Conservation (phyloP, 2,329 filamentous ascomycete species). For the Apiospora koreana region DNA sequence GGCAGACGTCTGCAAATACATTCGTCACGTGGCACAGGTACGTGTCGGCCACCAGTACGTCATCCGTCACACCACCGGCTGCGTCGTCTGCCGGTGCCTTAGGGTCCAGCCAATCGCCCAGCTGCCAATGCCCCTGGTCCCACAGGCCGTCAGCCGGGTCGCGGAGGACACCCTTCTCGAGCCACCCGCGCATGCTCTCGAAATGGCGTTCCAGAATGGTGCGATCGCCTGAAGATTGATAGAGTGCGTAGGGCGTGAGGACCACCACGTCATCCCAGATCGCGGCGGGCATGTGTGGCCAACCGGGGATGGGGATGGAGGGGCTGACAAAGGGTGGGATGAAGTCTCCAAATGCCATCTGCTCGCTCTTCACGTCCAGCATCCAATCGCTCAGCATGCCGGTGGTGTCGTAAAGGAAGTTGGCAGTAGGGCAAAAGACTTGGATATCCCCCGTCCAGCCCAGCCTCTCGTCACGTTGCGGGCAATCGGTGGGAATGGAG, state of each 20-base stretch:
- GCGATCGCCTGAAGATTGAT: slow-evolving; percentile 29
- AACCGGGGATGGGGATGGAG: not conserved
- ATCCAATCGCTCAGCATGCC: slow-evolving; percentile 44
- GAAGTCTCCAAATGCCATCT: not conserved
- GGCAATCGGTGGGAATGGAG: slow-evolving; percentile 51
- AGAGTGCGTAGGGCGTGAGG: slow-evolving; percentile 33
- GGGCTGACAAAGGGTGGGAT: not conserved
- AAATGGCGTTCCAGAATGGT: slow-evolving; percentile 29
- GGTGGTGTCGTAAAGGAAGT: slow-evolving; percentile 41
- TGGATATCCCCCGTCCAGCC: slow-evolving; percentile 49
- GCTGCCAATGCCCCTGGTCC: slow-evolving; percentile 33
- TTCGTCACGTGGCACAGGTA: slow-evolving; percentile 38
- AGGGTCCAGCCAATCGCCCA: slow-evolving; percentile 44
- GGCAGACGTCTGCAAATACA: slow-evolving; percentile 27
- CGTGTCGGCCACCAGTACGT: slow-evolving; percentile 37
- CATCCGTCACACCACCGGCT: slow-evolving; percentile 32
- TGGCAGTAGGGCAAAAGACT: slow-evolving; percentile 42
- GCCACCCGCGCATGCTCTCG: slow-evolving; percentile 31
- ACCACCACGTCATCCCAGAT: slow-evolving; percentile 36
- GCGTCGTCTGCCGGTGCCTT: slow-evolving; percentile 36
- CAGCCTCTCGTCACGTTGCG: slow-evolving; percentile 45
- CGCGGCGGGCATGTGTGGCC: slow-evolving; percentile 17
- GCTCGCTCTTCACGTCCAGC: slow-evolving; percentile 24
- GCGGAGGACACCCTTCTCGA: slow-evolving; percentile 29
- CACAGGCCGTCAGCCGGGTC: slow-evolving; percentile 32